Evolutionary conservation across 2,329 filamentous ascomycete genomes (phyloP).

Genomic region (Fusarium sp.): DNA sequence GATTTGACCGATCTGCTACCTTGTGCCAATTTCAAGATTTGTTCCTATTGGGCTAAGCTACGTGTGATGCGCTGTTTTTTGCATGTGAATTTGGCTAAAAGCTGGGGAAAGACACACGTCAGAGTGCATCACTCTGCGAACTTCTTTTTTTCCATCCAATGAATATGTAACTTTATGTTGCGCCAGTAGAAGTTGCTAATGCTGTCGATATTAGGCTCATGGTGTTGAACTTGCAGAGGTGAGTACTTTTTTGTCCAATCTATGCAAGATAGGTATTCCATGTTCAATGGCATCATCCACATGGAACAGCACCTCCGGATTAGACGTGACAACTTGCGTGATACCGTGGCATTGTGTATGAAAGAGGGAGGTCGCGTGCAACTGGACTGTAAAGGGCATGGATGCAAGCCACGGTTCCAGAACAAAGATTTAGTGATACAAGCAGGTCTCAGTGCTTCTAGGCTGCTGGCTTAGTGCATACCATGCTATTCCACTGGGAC

Average conservation of each 20-base stretch:
- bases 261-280: background rate
- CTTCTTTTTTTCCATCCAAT: slow-evolving; percentile 18
- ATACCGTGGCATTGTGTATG: background rate
- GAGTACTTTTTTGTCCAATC: background rate
- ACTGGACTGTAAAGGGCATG: slow-evolving; percentile 6
- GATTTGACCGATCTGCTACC: slow-evolving; percentile 5
- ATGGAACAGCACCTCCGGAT: slow-evolving; percentile 3
- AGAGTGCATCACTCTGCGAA: slow-evolving; percentile 18
- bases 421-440: slow-evolving; percentile 9
- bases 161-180: background rate
- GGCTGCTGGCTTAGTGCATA: background rate
- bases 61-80: slow-evolving; percentile 4
- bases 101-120: slow-evolving; percentile 22
- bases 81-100: slow-evolving; percentile 30
- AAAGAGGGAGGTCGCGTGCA: slow-evolving; percentile 34
- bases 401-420: slow-evolving; percentile 16
- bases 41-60: slow-evolving; percentile 11
- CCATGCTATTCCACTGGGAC: background rate
- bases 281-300: slow-evolving; percentile 31
- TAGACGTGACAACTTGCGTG: background rate
- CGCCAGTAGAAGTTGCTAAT: background rate
- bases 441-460: background rate
- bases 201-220: background rate
- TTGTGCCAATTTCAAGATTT: slow-evolving; percentile 16
- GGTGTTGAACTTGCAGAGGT: background rate